Conservation (phyloP, 805 yeast species). For the Ogataea trehaloabstinens region DNA sequence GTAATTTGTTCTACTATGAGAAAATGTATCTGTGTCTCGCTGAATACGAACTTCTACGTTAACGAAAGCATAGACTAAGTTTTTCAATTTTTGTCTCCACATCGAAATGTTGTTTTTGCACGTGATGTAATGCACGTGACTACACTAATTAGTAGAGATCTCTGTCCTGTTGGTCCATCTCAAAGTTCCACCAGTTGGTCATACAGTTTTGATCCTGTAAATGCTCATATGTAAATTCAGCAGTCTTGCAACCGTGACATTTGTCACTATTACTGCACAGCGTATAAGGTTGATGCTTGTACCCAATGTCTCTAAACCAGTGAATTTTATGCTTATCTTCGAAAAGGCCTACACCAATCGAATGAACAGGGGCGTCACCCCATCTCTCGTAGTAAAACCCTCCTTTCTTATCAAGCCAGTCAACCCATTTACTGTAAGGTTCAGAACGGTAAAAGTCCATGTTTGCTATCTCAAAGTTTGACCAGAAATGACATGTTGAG, state of each 20-base stretch:
- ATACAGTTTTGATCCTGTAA: slow-evolving; percentile 71
- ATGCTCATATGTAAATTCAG: slow-evolving; percentile 52
- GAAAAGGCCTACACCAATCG: slow-evolving; percentile 69
- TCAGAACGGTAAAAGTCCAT: slow-evolving; percentile 76
- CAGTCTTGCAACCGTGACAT: slow-evolving; percentile 50
- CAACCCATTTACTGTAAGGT: slow-evolving; percentile 63
- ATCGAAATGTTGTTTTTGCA: too few relatives aligned
- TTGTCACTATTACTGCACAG: slow-evolving; percentile 60
- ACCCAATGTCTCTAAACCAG: slow-evolving; percentile 87
- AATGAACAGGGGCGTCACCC: slow-evolving; percentile 94
- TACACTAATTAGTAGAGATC: slow-evolving; percentile 18
- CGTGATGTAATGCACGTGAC: not conserved
- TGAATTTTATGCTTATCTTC: slow-evolving; percentile 68
- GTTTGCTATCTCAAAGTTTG: slow-evolving; percentile 82
- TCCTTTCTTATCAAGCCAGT: slow-evolving; percentile 63
- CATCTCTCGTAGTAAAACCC: slow-evolving; percentile 89
- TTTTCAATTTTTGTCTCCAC: too few relatives aligned
- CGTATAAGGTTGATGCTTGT: slow-evolving; percentile 68
- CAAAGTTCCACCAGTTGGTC: slow-evolving; percentile 62
- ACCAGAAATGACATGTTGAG: slow-evolving; percentile 82
- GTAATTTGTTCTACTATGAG: not conserved
- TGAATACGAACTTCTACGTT: too few relatives aligned
- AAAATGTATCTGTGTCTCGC: not conserved
- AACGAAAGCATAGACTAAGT: too few relatives aligned
- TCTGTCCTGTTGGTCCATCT: slow-evolving; percentile 30